Evolutionary conservation across 169 alveolate species (phyloP), one percentile per base, ranked within the genome.

Genomic region (Plasmodium yoelii): DNA sequence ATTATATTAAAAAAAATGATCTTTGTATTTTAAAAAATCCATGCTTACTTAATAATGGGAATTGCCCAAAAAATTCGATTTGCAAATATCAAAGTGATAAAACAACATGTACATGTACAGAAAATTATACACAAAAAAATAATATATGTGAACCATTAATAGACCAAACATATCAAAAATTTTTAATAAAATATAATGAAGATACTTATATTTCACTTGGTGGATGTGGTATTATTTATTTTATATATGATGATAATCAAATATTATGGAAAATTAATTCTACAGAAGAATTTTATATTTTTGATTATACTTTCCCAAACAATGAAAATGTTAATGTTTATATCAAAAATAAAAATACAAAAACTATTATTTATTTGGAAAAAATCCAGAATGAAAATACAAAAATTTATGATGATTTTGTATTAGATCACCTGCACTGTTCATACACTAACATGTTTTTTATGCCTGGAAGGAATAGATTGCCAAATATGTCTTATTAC

Each of bases 231-330:
- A 67, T 80, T 1, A 47, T 80, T 5, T 51, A 80, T 19, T 80
- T 80, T 53, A 12, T 7, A 13, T 26, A 64, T 55, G 55, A 28
- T 18, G 39, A 42, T 55, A 69, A 47, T 56, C 84, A 80, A 34
- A 47, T 80, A 8, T 55, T 80, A 8, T 80, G 90, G 90, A 80
- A 80, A 68, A 80, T 67, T 26, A 80, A 46, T 28, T 49, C 18
- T 2, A 15, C 73, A 56, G 19, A 80, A 4, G 71, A 80, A 39
- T 67, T 67, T 26, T 80, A 80, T 47, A 57, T 80, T 55, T 80
- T 80, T 24, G 15, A 64, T 47, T 80, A 80, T 56, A 63, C 53
- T 5, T 80, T 49, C 44, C 84, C 90, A 26, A 34, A 12, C n/a
- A 22, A 49, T 26, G 90, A 82, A 6, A 10, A 28, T 39, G 5